Evolutionary conservation across 106 monocot genomes (phyloP), one percentile per base, ranked within the genome.

Genomic region (Phalaenopsis aphrodite): DNA sequence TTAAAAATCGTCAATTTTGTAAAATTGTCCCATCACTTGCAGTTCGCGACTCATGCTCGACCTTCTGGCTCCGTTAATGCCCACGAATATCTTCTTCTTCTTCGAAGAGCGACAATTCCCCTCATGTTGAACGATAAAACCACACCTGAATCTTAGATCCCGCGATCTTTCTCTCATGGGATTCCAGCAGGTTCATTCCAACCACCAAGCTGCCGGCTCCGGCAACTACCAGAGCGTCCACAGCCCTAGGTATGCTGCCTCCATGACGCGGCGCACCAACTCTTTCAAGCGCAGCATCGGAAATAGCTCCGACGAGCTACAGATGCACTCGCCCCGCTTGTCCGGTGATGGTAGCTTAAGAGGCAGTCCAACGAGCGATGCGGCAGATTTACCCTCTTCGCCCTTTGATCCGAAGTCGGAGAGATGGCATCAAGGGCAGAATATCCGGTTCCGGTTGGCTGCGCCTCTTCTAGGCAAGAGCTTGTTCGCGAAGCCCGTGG

Each of bases 301-400:
- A 48, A 74, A 56, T 38, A 76, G 79, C 72, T 77, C 68, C 39
- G 87, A 92, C 78, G 87, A 92, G 82, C 89, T 92, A 61, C 92
- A 89, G 87, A 92, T 92, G 80, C 83, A 85, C 81, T 92, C 89
- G 18, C 92, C 92, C n/a, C 58, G 85, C 42, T 86, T 81, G 39
- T 72, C 85, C 38, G 2, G 80, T 18, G 57, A 66, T 55, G 75
- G 81, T 55, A 56, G 30, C 30, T 30, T 42, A 11, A 12, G 76
- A 46, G 80, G 58, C 78, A 82, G 65, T 64, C 77, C 74, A 18
- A 5, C 3, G 56, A 76, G 77, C 39, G 65, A 75, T 56, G 42
- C 21, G 18, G 30, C 71, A 14, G 72, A 77, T 12, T 77, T 56
- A 21, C 64, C 49, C 43, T 36, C 61, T 56, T 58, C 42, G 77